These are phyloP conservation scores for Pseudognaphalium luteoalbum DNA, from an alignment of 129 eudicot genomes.

Conservation along the genomic window DNA sequence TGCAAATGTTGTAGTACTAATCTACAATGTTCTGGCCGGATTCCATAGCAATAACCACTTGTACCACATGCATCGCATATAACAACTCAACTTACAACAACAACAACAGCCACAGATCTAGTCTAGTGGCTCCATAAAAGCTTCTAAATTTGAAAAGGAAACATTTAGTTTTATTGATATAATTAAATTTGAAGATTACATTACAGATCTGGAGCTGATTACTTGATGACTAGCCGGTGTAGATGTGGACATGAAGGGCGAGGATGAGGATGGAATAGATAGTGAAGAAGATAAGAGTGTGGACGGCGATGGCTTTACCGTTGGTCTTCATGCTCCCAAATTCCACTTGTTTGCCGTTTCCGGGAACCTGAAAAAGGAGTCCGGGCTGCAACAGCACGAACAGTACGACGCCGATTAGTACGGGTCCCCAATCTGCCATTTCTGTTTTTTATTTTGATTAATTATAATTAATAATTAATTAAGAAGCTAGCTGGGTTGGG, in stretches of 20 bases:
- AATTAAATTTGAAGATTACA: no score
- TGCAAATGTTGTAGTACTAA: background rate
- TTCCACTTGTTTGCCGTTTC: slow-evolving; percentile 63
- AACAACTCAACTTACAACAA: background rate
- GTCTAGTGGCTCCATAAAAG: background rate
- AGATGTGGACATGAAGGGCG: slow-evolving; percentile 83
- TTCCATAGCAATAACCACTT: slow-evolving; percentile 20
- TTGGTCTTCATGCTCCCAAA: slow-evolving; percentile 95
- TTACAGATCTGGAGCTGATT: background rate
- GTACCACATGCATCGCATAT: slow-evolving; percentile 25
- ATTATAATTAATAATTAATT: background rate
- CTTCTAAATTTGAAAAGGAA: background rate
- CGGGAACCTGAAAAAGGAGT: slow-evolving; percentile 75
- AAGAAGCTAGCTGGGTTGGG: background rate
- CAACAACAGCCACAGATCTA: slow-evolving; percentile 23
- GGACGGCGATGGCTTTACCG: slow-evolving; percentile 87
- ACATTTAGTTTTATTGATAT: no score
- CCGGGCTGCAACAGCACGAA: slow-evolving; percentile 88
- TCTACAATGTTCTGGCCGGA: slow-evolving; percentile 13
- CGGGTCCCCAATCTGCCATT: slow-evolving; percentile 99
- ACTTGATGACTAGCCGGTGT: slow-evolving; percentile 35
- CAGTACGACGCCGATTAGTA: slow-evolving; percentile 79
- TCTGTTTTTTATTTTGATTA: background rate
- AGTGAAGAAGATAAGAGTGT: slow-evolving; percentile 87
- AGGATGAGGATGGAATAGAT: slow-evolving; percentile 73